These are phyloP conservation scores for Apiospora hydei DNA, from an alignment of 2,329 filamentous ascomycete genomes.

Conservation along the genomic window DNA sequence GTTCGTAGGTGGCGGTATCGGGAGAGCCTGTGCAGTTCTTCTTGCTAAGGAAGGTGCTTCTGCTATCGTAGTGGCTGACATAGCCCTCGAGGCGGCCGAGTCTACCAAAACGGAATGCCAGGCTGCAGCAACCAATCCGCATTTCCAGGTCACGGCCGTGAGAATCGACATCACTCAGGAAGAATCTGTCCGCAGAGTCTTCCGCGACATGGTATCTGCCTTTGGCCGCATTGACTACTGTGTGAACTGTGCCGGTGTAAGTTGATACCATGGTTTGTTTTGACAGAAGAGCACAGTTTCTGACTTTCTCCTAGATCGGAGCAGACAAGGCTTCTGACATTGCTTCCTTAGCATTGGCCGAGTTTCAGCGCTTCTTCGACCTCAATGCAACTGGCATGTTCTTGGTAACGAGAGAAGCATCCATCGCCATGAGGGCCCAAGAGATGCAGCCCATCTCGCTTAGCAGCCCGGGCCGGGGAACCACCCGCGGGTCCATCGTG, in stretches of 20 bases:
- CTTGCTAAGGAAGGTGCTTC: not conserved
- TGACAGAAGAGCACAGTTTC: no score
- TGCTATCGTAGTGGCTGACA: not conserved
- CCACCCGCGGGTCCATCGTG: not conserved
- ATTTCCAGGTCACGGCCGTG: not conserved
- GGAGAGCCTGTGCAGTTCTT: not conserved
- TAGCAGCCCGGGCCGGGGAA: not conserved
- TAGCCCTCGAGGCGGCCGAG: not conserved
- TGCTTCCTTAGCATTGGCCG: not conserved
- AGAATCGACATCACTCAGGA: not conserved
- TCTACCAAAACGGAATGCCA: not conserved
- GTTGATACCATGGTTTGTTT: no score
- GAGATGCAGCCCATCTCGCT: not conserved
- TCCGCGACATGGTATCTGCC: not conserved
- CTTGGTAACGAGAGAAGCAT: not conserved
- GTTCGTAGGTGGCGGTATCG: not conserved
- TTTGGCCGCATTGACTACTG: not conserved
- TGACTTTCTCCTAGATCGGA: not conserved
- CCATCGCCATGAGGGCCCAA: not conserved
- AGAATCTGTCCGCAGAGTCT: not conserved
- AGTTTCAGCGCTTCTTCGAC: not conserved
- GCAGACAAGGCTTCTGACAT: not conserved
- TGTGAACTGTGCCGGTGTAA: not conserved
- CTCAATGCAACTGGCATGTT: not conserved
- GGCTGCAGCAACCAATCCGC: not conserved